Evolutionary conservation across 2,329 filamentous ascomycete species (phyloP), one percentile per base, ranked within the genome.

Genomic region (Dryadomyces sulphureus): DNA sequence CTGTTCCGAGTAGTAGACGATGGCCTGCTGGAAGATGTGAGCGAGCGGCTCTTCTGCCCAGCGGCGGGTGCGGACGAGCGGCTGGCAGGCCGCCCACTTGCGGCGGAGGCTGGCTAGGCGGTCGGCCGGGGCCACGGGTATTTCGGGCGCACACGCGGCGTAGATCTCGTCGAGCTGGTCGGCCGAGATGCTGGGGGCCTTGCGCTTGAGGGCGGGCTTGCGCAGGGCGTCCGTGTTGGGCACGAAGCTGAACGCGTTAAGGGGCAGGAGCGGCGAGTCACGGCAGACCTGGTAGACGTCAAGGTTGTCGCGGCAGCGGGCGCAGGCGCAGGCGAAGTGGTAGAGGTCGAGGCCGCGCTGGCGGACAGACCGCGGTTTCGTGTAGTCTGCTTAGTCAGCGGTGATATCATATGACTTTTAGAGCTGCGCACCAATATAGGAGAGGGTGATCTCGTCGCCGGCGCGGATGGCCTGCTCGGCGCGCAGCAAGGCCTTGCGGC

Each of bases 361-460:
- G 42, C 75, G 65, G 38, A 61, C 61, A 2, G 59, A 49, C 22
- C 64, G 62, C 5, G 70, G 68, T 40, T 65, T 59, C 3, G 66
- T 70, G 50, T 65, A 66, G 48, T 76, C 73, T 76, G 44, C 14
- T 17, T 22, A 22, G 19, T 34, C 11, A 42, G 38, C 17, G 7
- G 7, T 25, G 19, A 20, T 16, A 27, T 4, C n/a, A 19, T 9
- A 11, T 6, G 4, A 11, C 3, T 30, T 12, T 17, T 12, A 38
- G 14, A 17, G 20, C 7, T 19, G 56, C 64, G 49, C 59, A 72
- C 77, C 75, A 32, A 76, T 73, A 52, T 81, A 81, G 1, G 74
- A 77, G 30, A 81, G 76, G 48, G 71, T 67, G 45, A 81, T 68
- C 59, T 79, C 73, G 22, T 78, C 68, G 7, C 67, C 74, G 27